A percentile compares a stretch with the other conserved stretches of the same genome.
These are phyloP conservation scores for Aureobasidium sp. DNA, from an alignment of 2,329 filamentous ascomycete species.

Conservation along the genomic window DNA sequence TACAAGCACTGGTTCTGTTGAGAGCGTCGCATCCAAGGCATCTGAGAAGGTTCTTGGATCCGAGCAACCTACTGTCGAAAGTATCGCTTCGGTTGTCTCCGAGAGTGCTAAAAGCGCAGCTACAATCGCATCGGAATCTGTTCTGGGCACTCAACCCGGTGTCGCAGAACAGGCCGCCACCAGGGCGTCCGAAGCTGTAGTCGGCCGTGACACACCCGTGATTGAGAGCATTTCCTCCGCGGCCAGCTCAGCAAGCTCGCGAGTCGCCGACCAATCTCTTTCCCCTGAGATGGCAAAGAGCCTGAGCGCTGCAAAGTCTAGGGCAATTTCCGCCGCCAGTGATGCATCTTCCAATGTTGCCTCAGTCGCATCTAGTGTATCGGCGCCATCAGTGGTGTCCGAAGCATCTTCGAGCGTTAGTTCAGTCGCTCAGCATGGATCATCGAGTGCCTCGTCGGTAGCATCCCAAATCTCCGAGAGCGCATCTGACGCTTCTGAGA, in stretches of 20 bases:
- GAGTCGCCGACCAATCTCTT: slow-evolving; percentile 13
- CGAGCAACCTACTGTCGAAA: slow-evolving; percentile 8
- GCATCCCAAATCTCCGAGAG: slow-evolving; percentile 25
- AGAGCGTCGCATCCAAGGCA: slow-evolving; percentile 44
- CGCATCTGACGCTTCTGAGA: slow-evolving; percentile 19
- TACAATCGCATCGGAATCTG: neutral
- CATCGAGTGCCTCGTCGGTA: slow-evolving; percentile 21
- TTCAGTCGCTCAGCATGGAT: slow-evolving; percentile 14
- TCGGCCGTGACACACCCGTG: slow-evolving; percentile 20
- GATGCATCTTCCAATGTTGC: slow-evolving; percentile 18
- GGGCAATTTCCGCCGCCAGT: neutral
- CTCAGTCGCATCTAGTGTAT: slow-evolving; percentile 21
- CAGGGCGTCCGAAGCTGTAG: slow-evolving; percentile 20
- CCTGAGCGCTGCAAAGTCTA: slow-evolving; percentile 24
- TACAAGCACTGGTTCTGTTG: slow-evolving; percentile 35
- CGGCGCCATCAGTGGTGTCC: slow-evolving; percentile 12
- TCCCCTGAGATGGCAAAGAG: slow-evolving; percentile 26
- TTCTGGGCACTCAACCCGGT: slow-evolving; percentile 19
- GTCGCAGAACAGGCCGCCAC: slow-evolving; percentile 27
- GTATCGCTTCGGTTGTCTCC: slow-evolving; percentile 17
- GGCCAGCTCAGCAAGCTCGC: slow-evolving; percentile 16
- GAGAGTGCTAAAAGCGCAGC: slow-evolving; percentile 15
- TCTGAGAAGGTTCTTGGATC: slow-evolving; percentile 36
- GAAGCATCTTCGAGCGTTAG: slow-evolving; percentile 15
- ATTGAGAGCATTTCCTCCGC: slow-evolving; percentile 25